Base-by-base conservation (phyloP, 2,329 filamentous ascomycete genomes). In the Paraconiothyrium brasiliense region DNA sequence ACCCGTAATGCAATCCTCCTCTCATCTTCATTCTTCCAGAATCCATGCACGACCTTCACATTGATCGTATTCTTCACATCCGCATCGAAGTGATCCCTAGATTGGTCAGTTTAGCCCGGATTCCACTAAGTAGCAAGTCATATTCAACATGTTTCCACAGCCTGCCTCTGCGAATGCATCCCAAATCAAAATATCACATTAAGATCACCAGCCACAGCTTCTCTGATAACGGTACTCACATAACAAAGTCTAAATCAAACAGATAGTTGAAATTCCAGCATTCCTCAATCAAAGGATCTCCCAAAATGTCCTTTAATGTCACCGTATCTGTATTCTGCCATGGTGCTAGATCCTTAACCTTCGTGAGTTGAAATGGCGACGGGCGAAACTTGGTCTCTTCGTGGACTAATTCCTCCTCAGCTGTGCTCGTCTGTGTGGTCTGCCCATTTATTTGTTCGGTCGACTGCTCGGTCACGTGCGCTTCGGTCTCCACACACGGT, bases 301-400 rank as follows among this genome's bases (percentile, higher is more conserved):
- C 87, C 1, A 96, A 83, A 6, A 96, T 83, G 60, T 92, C 90
- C 4, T 80, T 79, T 10, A 95, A 80, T 1, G 83, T 84, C 37
- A 94, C 78, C 0, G 91, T 83, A 74, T 90, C 91, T 27, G 82
- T 79, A 78, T 96, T 95, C 63, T 84, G 80, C 0, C 75, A 72
- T 2, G 81, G 76, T 1, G 87, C 82, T 0, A 94, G 80, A 68
- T 91, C 90, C 32, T 81, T 83, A 57, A 95, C 89, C 61, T 83
- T 84, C 0, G 90, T 94, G 14, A 95, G 85, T 60, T 88, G 87
- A 67, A 94, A 86, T 0, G 92, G 92, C 1, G 92, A 94, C 1
- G 79, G 74, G 27, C 87, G 10, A 47, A 44, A 60, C n/a, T 63
- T 41, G 16, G 32, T 55, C 34, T 32, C 35, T 39, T 41, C 13